These are phyloP conservation scores for Odontarrhena argentea DNA, from an alignment of 345 rosid genomes.

Conservation along the genomic window DNA sequence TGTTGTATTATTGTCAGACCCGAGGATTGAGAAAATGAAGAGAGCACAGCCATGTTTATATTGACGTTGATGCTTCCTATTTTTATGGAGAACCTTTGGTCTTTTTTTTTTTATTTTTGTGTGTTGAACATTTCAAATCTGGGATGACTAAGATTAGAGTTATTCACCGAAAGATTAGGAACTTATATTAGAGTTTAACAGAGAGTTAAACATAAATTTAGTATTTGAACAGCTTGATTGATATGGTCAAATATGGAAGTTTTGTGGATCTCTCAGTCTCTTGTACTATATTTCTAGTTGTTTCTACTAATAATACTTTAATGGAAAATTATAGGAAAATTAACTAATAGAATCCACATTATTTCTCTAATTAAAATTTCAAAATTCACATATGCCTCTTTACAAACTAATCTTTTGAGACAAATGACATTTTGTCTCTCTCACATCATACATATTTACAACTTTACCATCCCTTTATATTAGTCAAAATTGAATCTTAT, in stretches of 20 bases:
- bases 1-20: conserved; percentile 28
- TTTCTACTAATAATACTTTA: background rate
- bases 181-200: conserved; percentile 18
- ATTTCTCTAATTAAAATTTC: too few relatives aligned
- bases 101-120: background rate
- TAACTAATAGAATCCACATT: too few relatives aligned
- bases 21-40: conserved; percentile 36
- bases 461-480: too few relatives aligned
- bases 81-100: conserved; percentile 23
- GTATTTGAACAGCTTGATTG: conserved; percentile 7
- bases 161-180: conserved; percentile 13
- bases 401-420: too few relatives aligned
- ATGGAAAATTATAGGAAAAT: too few relatives aligned
- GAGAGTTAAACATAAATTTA: conserved; percentile 8
- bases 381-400: too few relatives aligned
- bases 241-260: conserved; percentile 9
- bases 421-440: too few relatives aligned
- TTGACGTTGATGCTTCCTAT: conserved; percentile 27
- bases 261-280: conserved; percentile 25
- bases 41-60: conserved; percentile 24
- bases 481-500: too few relatives aligned
- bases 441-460: too few relatives aligned
- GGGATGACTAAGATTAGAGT: conserved; percentile 29
- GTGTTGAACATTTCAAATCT: conserved; percentile 13
- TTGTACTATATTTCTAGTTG: conserved; percentile 9